Percentiles rank a stretch among this genome's conserved stretches.
These are phyloP conservation scores for Debaryomyces udenii DNA, from an alignment of 1,139 yeast species.

Conservation along the genomic window DNA sequence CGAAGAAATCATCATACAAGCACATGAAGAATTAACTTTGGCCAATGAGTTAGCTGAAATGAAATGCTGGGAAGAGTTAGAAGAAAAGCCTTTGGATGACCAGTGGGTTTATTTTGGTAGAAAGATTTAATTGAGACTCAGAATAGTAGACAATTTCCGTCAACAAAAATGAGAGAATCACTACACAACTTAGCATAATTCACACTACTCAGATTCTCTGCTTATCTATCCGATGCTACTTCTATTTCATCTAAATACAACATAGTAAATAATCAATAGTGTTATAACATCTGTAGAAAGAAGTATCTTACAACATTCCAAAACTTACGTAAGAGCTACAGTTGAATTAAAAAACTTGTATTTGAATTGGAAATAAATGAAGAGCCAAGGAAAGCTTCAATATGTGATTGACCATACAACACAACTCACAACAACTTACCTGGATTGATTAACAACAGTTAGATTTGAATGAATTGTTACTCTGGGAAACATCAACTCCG, in stretches of 20 bases:
- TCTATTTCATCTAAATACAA: slow-evolving; percentile 2
- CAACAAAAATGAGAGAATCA: neutral
- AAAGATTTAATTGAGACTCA: slow-evolving; percentile 38
- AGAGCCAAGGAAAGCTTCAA: neutral
- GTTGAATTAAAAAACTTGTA: slow-evolving; percentile 1
- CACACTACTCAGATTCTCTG: slow-evolving; percentile 3
- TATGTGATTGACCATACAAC: neutral
- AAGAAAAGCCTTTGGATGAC: slow-evolving; percentile 69
- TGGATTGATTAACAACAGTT: slow-evolving; percentile 39
- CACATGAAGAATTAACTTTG: slow-evolving; percentile 75
- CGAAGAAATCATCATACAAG: slow-evolving; percentile 82
- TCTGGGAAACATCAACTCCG: slow-evolving; percentile 53
- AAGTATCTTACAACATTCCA: no score
- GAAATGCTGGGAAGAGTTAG: slow-evolving; percentile 69
- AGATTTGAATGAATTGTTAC: slow-evolving; percentile 32
- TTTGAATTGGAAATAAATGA: neutral
- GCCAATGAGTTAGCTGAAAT: slow-evolving; percentile 69
- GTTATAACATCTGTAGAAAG: neutral
- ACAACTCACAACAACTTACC: neutral
- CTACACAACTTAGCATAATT: slow-evolving; percentile 4
- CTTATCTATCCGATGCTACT: slow-evolving; percentile 2
- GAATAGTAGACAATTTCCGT: slow-evolving; percentile 2
- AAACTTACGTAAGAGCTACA: neutral
- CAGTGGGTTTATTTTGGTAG: slow-evolving; percentile 75
- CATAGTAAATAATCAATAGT: slow-evolving; percentile 4